Evolutionary conservation across 2,329 filamentous ascomycete species (phyloP).

Genomic region (Alternaria ethzedia): DNA sequence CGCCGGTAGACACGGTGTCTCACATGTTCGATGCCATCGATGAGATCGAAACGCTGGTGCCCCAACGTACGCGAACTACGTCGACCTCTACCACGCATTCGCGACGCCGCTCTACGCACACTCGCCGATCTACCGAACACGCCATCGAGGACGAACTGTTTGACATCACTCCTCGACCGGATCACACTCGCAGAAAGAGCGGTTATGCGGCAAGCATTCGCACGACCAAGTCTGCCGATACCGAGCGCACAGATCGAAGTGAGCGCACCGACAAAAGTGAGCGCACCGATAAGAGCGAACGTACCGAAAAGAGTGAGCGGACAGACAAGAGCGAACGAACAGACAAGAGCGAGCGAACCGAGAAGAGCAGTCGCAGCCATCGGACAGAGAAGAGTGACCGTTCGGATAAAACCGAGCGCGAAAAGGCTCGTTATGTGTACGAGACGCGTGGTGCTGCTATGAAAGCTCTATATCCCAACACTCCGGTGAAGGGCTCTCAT

Average conservation of each 20-base stretch:
- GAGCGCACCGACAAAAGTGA: conserved; percentile 28
- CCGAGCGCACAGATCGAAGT: conserved; percentile 25
- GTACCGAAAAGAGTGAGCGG: conserved; percentile 24
- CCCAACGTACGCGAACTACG: conserved; percentile 30
- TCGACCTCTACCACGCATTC: conserved; percentile 28
- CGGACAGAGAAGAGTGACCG: conserved; percentile 25
- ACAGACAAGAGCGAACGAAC: conserved; percentile 23
- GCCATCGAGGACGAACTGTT: conserved; percentile 30
- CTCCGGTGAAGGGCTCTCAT: conserved; percentile 27
- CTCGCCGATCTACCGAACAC: conserved; percentile 27
- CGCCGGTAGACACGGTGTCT: conserved; percentile 36
- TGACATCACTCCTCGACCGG: conserved; percentile 25
- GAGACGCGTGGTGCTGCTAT: conserved; percentile 48
- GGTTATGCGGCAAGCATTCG: conserved; percentile 38
- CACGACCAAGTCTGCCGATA: conserved; percentile 27
- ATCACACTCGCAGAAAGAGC: conserved; percentile 36
- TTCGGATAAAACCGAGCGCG: conserved; percentile 27
- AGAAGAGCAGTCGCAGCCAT: conserved; percentile 11
- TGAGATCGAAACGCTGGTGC: conserved; percentile 42
- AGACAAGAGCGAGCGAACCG: conserved; percentile 18
- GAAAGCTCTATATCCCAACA: conserved; percentile 47
- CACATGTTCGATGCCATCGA: conserved; percentile 45
- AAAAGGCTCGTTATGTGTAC: conserved; percentile 40
- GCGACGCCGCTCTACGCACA: conserved; percentile 40
- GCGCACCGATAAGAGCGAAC: conserved; percentile 25